Conservation (phyloP, 345 rosid genomes). For the Linum usitatissimum region DNA sequence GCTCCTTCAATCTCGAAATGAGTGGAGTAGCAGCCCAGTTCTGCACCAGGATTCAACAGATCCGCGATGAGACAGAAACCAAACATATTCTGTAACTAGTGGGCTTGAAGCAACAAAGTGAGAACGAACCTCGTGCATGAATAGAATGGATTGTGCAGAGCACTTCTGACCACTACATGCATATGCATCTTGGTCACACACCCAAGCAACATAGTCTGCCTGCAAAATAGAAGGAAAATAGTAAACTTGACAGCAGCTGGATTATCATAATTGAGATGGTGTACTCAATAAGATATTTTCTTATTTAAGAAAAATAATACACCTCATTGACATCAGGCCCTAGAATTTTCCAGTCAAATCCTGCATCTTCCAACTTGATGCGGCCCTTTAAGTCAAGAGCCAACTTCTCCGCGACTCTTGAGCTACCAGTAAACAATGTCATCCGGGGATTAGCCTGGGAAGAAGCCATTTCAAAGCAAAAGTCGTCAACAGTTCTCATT, state of each 20-base stretch:
- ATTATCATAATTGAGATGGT: background rate
- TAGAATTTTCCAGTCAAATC: conserved; percentile 96
- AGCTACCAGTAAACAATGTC: conserved; percentile 98
- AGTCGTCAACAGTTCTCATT: background rate
- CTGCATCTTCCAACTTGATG: conserved; percentile 92
- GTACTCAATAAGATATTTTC: background rate
- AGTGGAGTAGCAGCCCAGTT: conserved; percentile 68
- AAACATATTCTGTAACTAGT: background rate
- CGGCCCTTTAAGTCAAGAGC: conserved; percentile 86
- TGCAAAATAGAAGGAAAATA: conserved; percentile 24
- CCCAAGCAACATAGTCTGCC: conserved; percentile 97
- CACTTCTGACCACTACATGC: conserved; percentile 99
- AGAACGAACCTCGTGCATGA: conserved; percentile 80
- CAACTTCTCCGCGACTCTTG: conserved; percentile 88
- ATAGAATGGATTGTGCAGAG: conserved; percentile 89
- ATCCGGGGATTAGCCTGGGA: conserved; percentile 77
- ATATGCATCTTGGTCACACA: conserved; percentile 96
- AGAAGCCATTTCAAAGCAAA: conserved; percentile 1
- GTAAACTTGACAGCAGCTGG: conserved; percentile 5
- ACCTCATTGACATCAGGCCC: conserved; percentile 99
- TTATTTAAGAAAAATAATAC: background rate
- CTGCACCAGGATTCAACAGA: conserved; percentile 26
- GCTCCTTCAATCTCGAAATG: conserved; percentile 56
- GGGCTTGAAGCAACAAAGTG: background rate
- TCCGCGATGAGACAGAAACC: background rate